phyloP scores from a whole-genome alignment of 2,329 filamentous ascomycete genomes.

The Neofusicoccum kwambonambiense region DNA sequence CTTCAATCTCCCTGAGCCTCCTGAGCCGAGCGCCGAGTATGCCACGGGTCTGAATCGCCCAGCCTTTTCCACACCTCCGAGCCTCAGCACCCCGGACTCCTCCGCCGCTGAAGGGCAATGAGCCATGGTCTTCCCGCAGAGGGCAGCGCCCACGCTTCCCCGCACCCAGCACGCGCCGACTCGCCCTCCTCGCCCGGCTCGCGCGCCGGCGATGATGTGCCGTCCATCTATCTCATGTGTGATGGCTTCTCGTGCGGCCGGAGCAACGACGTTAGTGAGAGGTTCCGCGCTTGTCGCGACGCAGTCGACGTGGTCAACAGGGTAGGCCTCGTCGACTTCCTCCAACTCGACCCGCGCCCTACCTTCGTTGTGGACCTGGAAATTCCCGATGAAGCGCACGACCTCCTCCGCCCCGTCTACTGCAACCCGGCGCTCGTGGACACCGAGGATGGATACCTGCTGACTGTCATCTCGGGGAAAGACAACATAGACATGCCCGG shows the following conservation, averaged over 20 bases:
- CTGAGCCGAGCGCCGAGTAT: not conserved
- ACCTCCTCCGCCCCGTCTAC: constrained; percentile 22
- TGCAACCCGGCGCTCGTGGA: constrained; percentile 27
- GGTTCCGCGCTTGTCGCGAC: not conserved
- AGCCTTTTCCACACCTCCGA: not conserved
- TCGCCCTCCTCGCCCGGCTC: not conserved
- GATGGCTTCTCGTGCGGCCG: not conserved
- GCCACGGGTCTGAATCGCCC: not conserved
- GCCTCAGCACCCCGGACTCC: not conserved
- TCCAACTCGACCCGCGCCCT: constrained; percentile 28
- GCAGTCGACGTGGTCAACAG: constrained; percentile 6
- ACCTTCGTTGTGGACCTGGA: constrained; percentile 25
- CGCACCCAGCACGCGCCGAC: not conserved
- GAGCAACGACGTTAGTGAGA: not conserved
- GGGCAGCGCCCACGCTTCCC: not conserved
- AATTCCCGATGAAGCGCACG: constrained; percentile 17
- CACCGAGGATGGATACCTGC: constrained; percentile 19
- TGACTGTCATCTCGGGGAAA: constrained; percentile 24
- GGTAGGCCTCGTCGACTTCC: constrained; percentile 25
- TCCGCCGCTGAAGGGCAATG: constrained; percentile 1
- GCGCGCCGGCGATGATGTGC: not conserved
- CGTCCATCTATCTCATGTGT: constrained; percentile 6
- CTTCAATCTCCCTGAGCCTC: not conserved
- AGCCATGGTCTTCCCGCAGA: not conserved
- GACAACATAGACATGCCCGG: constrained; percentile 22